Evolutionary conservation across 495 filamentous ascomycete species (phyloP).

Genomic region (Xylaria curta): DNA sequence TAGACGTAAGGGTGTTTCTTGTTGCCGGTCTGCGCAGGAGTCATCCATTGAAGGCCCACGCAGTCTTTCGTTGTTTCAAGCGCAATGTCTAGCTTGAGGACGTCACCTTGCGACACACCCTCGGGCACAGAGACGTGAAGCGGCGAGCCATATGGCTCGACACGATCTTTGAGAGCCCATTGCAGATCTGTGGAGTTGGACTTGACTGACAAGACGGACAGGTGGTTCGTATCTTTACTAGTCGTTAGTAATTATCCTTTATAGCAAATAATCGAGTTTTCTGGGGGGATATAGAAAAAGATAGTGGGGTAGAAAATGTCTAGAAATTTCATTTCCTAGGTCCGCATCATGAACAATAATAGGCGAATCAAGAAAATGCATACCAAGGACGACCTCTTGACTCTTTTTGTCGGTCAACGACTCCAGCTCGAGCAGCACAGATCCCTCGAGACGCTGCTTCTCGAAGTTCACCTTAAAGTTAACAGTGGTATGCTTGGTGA

Average conservation of each 20-base stretch:
- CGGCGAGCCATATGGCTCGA: conserved; percentile 80
- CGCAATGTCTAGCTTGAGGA: conserved; percentile 65
- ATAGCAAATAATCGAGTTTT: not conserved
- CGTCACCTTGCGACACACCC: conserved; percentile 65
- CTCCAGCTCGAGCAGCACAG: conserved; percentile 74
- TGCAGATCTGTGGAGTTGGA: conserved; percentile 60
- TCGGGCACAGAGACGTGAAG: conserved; percentile 73
- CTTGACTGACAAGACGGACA: conserved; percentile 71
- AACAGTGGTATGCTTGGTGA: conserved; percentile 78
- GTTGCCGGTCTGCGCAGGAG: conserved; percentile 87
- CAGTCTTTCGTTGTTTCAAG: conserved; percentile 80
- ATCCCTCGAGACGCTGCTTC: conserved; percentile 73
- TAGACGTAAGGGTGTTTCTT: conserved; percentile 96
- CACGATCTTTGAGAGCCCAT: conserved; percentile 72
- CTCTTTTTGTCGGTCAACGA: conserved; percentile 71
- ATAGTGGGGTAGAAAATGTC: not conserved
- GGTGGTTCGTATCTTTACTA: conserved; percentile 69
- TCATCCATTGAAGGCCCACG: conserved; percentile 93
- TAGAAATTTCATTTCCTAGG: not conserved
- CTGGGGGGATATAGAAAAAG: not conserved
- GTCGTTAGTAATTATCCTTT: not conserved
- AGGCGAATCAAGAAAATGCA: not conserved
- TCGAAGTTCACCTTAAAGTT: conserved; percentile 84
- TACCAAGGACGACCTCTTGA: conserved; percentile 75
- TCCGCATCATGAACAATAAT: not conserved